These are phyloP conservation scores for Talaromyces proteolyticus DNA, from an alignment of 495 filamentous ascomycete species.

Conservation along the genomic window DNA sequence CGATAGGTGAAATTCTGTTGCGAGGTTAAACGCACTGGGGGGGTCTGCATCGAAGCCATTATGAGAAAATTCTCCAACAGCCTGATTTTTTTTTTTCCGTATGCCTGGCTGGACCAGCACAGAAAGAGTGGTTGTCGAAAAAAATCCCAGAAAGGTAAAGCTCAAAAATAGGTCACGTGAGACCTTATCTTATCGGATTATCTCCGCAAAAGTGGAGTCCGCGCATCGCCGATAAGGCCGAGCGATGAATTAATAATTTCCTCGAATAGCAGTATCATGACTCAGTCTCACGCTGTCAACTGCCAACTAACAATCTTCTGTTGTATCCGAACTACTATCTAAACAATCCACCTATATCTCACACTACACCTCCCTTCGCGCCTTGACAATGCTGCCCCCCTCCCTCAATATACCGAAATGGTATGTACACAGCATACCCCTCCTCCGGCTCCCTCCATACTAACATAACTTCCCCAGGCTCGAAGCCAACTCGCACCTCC, in stretches of 20 bases:
- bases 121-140: neutral
- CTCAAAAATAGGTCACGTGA: constrained; percentile 2
- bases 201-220: neutral
- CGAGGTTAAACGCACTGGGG: constrained; percentile 65
- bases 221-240: neutral
- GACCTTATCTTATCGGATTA: neutral
- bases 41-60: constrained; percentile 38
- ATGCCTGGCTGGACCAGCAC: too few species aligned
- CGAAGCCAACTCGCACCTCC: constrained; percentile 82
- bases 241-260: neutral
- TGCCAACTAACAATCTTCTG: too few species aligned
- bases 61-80: neutral
- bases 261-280: too few species aligned
- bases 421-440: constrained; percentile 44
- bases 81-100: neutral
- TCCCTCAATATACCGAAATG: constrained; percentile 79
- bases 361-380: too few species aligned
- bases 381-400: constrained; percentile 30
- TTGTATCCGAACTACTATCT: too few species aligned
- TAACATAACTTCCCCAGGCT: constrained; percentile 54
- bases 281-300: too few species aligned
- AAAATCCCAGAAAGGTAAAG: constrained; percentile 2
- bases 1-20: constrained; percentile 79
- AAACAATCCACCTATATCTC: too few species aligned
- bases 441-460: neutral